phyloP scores from a whole-genome alignment of 129 eudicot genomes.

The Calendula officinalis region DNA sequence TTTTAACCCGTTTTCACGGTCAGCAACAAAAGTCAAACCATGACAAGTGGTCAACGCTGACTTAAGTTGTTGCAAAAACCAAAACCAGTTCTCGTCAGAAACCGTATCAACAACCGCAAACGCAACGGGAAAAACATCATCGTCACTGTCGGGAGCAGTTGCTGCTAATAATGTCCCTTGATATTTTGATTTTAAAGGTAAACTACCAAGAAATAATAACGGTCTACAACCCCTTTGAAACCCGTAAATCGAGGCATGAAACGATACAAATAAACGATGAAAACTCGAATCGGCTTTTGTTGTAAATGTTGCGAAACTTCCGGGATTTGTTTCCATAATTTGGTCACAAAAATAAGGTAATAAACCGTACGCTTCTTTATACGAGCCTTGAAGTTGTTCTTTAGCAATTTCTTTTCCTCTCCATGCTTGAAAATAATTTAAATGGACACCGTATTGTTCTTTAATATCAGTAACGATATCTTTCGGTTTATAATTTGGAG shows the following conservation, averaged over 20 bases:
- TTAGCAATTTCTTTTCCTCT: constrained; percentile 95
- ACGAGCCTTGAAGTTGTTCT: constrained; percentile 97
- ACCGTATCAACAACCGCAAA: constrained; percentile 86
- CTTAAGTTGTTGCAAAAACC: constrained; percentile 80
- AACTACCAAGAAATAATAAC: constrained; percentile 73
- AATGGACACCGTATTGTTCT: constrained; percentile 75
- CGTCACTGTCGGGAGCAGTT: constrained; percentile 86
- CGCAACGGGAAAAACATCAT: constrained; percentile 88
- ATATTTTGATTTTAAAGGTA: constrained; percentile 75
- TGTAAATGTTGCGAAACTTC: constrained; percentile 81
- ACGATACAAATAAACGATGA: constrained; percentile 83
- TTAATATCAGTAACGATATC: constrained; percentile 89
- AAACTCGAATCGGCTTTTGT: constrained; percentile 92
- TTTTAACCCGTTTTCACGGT: constrained; percentile 68
- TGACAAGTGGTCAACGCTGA: constrained; percentile 49
- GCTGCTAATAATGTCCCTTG: constrained; percentile 92
- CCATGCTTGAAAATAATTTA: constrained; percentile 98
- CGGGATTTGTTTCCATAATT: constrained; percentile 97
- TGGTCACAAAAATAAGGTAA: constrained; percentile 74
- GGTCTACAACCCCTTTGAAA: constrained; percentile 91
- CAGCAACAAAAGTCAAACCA: constrained; percentile 72
- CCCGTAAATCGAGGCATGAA: constrained; percentile 72
- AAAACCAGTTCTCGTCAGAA: constrained; percentile 78
- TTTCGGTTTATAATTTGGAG: constrained; percentile 89
- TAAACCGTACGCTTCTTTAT: constrained; percentile 86